These are phyloP conservation scores for Eimeria acervulina DNA, from an alignment of 169 alveolate species.

Conservation along the genomic window DNA sequence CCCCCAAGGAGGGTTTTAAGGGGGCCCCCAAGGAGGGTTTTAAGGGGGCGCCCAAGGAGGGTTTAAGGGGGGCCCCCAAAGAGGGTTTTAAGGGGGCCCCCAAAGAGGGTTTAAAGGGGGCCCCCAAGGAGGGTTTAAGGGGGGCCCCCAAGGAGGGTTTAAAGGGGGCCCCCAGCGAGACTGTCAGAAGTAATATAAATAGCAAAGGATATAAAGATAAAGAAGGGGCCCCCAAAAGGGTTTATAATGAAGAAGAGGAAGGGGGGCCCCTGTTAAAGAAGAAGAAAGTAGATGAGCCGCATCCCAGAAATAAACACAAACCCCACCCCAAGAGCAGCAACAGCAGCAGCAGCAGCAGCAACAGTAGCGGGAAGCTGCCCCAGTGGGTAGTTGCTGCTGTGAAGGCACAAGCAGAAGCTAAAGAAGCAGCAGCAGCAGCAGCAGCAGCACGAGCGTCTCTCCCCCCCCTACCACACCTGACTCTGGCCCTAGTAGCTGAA, in stretches of 20 bases:
- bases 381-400: not conserved
- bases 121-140: too few relatives aligned
- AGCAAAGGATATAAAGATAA: too few relatives aligned
- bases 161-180: slow-evolving; percentile 4
- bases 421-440: too few relatives aligned
- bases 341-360: slow-evolving; percentile 15
- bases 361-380: not conserved
- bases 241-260: not conserved
- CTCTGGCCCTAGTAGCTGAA: slow-evolving; percentile 5
- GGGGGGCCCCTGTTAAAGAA: not conserved
- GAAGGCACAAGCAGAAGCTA: not conserved
- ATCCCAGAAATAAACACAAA: too few relatives aligned
- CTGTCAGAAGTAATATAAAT: too few relatives aligned
- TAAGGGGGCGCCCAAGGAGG: too few relatives aligned
- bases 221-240: not conserved
- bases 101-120: too few relatives aligned
- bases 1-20: too few relatives aligned
- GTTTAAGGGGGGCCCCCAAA: too few relatives aligned
- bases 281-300: not conserved
- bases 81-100: too few relatives aligned
- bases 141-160: too few relatives aligned
- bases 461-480: slow-evolving; percentile 1
- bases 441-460: slow-evolving; percentile 4
- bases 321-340: slow-evolving; percentile 5
- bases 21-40: too few relatives aligned